Percentiles rank a stretch among this genome's conserved stretches.
These are phyloP conservation scores for Pyrus betulifolia DNA, from an alignment of 306 rosid species.

Conservation along the genomic window DNA sequence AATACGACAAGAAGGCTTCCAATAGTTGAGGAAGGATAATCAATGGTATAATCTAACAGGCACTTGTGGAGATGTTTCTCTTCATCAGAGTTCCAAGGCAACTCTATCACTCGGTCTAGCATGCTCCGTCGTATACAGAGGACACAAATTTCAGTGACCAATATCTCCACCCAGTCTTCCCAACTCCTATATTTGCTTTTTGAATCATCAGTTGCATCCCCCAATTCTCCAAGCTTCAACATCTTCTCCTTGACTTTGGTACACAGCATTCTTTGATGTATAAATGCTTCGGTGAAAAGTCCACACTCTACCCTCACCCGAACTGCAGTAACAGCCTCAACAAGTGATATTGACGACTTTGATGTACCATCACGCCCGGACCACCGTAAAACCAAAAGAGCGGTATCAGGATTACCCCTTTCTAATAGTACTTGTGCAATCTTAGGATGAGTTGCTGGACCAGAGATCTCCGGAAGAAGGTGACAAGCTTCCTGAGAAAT, in stretches of 20 bases:
- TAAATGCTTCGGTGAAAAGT: conserved; percentile 87
- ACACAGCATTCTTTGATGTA: conserved; percentile 82
- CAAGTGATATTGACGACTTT: conserved; percentile 46
- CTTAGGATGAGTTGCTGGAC: conserved; percentile 83
- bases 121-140: conserved; percentile 89
- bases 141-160: conserved; percentile 85
- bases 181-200: conserved; percentile 36
- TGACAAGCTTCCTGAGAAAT: conserved; percentile 76
- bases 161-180: conserved; percentile 76
- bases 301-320: conserved; percentile 97
- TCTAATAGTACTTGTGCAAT: conserved; percentile 89
- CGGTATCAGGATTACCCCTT: conserved; percentile 79
- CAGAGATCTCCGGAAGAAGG: conserved; percentile 86
- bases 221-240: conserved; percentile 36
- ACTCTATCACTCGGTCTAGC: conserved; percentile 82
- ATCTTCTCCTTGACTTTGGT: conserved; percentile 55
- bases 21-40: conserved; percentile 52
- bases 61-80: conserved; percentile 81
- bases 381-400: conserved; percentile 90
- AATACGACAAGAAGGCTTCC: conserved; percentile 90
- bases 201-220: conserved; percentile 28
- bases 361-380: conserved; percentile 77
- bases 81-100: conserved; percentile 94
- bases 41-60: conserved; percentile 67
- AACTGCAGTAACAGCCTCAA: conserved; percentile 90